Evolutionary conservation across 2,329 filamentous ascomycete genomes (phyloP).

Genomic region (Trichothecium sympodiale): DNA sequence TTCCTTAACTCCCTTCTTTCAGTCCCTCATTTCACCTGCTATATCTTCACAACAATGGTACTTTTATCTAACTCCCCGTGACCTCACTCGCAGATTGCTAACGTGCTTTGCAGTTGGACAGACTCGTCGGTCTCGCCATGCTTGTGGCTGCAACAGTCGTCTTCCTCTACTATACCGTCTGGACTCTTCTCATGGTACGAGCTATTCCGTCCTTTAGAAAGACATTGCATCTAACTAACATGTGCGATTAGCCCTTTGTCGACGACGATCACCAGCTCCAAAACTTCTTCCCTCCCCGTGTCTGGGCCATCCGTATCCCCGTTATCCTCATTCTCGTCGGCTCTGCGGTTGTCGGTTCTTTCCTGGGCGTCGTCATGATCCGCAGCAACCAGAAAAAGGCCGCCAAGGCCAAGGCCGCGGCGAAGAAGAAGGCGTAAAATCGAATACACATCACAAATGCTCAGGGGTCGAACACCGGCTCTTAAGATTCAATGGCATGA

Average conservation of each 20-base stretch:
- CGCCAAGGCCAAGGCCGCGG: constrained; percentile 75
- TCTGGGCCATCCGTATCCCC: constrained; percentile 97
- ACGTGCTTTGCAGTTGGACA: constrained; percentile 61
- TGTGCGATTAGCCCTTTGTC: constrained; percentile 98
- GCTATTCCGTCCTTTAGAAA: constrained; percentile 1
- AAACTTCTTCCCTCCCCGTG: constrained; percentile 88
- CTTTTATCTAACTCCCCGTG: background rate
- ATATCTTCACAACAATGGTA: background rate
- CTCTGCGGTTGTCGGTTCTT: constrained; percentile 88
- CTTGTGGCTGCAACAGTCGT: constrained; percentile 53
- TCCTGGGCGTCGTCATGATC: constrained; percentile 97
- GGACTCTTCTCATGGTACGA: constrained; percentile 91
- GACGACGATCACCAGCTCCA: constrained; percentile 90
- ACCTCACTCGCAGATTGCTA: background rate
- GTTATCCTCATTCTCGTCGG: constrained; percentile 91
- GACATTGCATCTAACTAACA: background rate
- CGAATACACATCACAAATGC: background rate
- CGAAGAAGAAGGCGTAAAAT: constrained; percentile 72
- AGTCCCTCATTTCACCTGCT: background rate
- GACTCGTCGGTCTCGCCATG: constrained; percentile 60
- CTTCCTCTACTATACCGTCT: constrained; percentile 86
- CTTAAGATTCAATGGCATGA: too few relatives aligned
- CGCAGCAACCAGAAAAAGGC: constrained; percentile 97
- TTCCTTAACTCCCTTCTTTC: too few relatives aligned
- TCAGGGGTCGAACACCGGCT: too few relatives aligned